Percentiles rank a stretch among this genome's conserved stretches.
These are phyloP conservation scores for Pseudohalonectria lignicola DNA, from an alignment of 2,329 filamentous ascomycete species.

Conservation along the genomic window DNA sequence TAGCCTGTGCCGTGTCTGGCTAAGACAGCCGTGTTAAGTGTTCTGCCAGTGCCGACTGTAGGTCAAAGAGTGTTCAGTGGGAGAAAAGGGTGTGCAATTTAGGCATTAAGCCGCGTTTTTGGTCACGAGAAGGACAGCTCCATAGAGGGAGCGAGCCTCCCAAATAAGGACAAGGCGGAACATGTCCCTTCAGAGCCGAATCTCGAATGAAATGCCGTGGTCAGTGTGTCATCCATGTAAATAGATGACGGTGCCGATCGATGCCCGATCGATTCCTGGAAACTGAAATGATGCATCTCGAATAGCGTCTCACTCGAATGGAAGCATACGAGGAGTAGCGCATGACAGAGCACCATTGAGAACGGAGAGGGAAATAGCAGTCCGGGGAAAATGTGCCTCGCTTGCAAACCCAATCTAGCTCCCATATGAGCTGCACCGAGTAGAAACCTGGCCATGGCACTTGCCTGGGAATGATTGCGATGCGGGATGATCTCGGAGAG, in stretches of 20 bases:
- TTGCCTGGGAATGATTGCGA: too few relatives aligned
- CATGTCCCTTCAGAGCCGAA: constrained; percentile 11
- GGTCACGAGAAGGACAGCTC: constrained; percentile 6
- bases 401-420: background rate
- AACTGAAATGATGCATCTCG: too few relatives aligned
- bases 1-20: too few relatives aligned
- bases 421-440: background rate
- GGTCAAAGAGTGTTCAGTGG: too few relatives aligned
- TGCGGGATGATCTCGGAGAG: too few relatives aligned
- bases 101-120: constrained; percentile 9
- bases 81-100: constrained; percentile 11
- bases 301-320: too few relatives aligned
- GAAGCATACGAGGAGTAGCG: too few relatives aligned
- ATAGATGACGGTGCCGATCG: background rate
- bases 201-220: background rate
- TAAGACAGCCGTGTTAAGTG: too few relatives aligned
- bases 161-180: constrained; percentile 11
- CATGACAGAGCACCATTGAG: too few relatives aligned
- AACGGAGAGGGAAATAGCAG: background rate
- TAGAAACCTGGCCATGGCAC: background rate
- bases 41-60: too few relatives aligned
- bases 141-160: constrained; percentile 1
- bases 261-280: background rate
- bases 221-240: background rate
- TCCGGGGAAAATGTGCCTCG: background rate